Conservation (phyloP, 805 yeast species). For the Kuraishia hungarica region DNA sequence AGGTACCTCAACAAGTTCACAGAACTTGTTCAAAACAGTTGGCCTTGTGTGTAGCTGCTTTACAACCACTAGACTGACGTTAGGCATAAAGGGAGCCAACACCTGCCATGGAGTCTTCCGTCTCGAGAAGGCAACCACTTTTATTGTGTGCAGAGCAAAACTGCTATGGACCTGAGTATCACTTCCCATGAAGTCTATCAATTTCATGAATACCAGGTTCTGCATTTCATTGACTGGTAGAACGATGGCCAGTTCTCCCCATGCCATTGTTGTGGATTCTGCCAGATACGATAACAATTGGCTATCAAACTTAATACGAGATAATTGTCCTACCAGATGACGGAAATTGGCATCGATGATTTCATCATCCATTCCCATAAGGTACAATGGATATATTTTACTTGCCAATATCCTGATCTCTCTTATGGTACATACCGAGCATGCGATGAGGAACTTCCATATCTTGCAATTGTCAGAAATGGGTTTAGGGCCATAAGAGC, state of each 20-base stretch:
- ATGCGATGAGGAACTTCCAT: slow-evolving; percentile 32
- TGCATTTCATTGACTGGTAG: slow-evolving; percentile 56
- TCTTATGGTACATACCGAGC: slow-evolving; percentile 35
- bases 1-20: slow-evolving; percentile 59
- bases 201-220: slow-evolving; percentile 53
- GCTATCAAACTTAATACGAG: slow-evolving; percentile 29
- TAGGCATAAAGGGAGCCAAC: slow-evolving; percentile 70
- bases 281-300: slow-evolving; percentile 29
- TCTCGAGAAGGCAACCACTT: slow-evolving; percentile 47
- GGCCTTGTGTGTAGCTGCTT: slow-evolving; percentile 41
- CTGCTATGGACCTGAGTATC: slow-evolving; percentile 57
- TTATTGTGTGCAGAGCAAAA: slow-evolving; percentile 58
- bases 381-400: slow-evolving; percentile 44
- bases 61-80: slow-evolving; percentile 56
- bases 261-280: slow-evolving; percentile 50
- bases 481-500: slow-evolving; percentile 43
- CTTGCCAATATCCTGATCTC: slow-evolving; percentile 47
- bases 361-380: slow-evolving; percentile 30
- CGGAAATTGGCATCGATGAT: slow-evolving; percentile 35
- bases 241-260: slow-evolving; percentile 58
- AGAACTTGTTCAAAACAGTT: slow-evolving; percentile 46
- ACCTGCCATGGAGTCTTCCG: slow-evolving; percentile 69
- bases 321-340: slow-evolving; percentile 31
- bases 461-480: slow-evolving; percentile 17
- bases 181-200: slow-evolving; percentile 61